phyloP scores from a whole-genome alignment of 305 asterid species.

The Euphrasia arctica region DNA sequence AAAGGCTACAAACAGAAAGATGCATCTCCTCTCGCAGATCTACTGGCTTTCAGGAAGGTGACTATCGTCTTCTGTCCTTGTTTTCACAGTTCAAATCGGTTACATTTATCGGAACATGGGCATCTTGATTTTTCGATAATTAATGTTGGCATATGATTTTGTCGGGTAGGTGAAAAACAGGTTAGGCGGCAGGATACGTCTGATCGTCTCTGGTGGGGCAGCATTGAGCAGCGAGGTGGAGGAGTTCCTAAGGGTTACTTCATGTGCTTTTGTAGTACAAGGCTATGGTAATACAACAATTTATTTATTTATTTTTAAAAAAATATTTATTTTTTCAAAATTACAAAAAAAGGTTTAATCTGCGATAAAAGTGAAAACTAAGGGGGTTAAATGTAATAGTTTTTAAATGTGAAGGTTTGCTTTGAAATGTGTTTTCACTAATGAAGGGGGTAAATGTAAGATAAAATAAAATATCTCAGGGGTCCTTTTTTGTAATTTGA shows the following conservation, averaged over 20 bases:
- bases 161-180: conserved; percentile 63
- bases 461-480: no score
- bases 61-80: neutral
- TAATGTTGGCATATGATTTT: conserved; percentile 14
- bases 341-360: no score
- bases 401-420: no score
- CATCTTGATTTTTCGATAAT: neutral
- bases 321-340: neutral
- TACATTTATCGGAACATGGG: neutral
- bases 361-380: no score
- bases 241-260: conserved; percentile 88
- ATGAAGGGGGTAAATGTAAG: no score
- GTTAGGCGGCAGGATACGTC: conserved; percentile 89
- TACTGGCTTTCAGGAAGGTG: conserved; percentile 93
- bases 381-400: no score
- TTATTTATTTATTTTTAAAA: neutral
- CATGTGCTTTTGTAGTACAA: conserved; percentile 91
- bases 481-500: no score
- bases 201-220: conserved; percentile 94
- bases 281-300: conserved; percentile 68
- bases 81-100: neutral
- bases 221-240: conserved; percentile 88
- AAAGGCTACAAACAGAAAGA: conserved; percentile 82
- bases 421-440: no score
- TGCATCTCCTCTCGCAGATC: conserved; percentile 85